A percentile compares a stretch with the other conserved stretches of the same genome.
Conservation (phyloP, 164 flowering plant species). For the Macadamia tetraphylla region DNA sequence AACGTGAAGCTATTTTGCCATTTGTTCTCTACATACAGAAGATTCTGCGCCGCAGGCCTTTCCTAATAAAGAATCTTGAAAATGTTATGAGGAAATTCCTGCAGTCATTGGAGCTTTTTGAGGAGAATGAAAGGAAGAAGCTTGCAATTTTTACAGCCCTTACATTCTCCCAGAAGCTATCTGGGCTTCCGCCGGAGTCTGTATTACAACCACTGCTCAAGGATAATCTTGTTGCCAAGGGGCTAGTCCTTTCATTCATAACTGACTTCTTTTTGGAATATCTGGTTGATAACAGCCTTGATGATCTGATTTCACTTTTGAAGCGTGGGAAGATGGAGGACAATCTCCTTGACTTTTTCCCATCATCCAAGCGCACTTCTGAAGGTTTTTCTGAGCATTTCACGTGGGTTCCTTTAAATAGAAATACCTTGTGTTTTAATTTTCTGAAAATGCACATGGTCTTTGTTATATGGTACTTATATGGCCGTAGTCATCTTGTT, state of each 20-base stretch:
- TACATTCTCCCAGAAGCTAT: conserved; percentile 92
- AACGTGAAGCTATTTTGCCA: conserved; percentile 78
- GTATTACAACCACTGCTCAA: conserved; percentile 94
- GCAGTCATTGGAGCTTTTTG: conserved; percentile 95
- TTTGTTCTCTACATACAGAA: conserved; percentile 89
- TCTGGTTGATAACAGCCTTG: conserved; percentile 84
- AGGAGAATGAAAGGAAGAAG: conserved; percentile 93
- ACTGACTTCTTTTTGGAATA: conserved; percentile 96
- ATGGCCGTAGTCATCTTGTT: no score
- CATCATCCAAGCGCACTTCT: conserved; percentile 76
- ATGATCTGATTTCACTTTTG: conserved; percentile 83
- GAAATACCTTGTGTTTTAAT: not conserved
- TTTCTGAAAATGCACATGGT: not conserved
- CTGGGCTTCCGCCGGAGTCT: conserved; percentile 97
- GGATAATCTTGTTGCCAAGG: conserved; percentile 93
- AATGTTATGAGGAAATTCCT: conserved; percentile 93
- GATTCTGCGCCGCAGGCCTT: conserved; percentile 79
- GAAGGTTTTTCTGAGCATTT: conserved; percentile 91
- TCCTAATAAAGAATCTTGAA: conserved; percentile 96
- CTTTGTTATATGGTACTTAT: not conserved
- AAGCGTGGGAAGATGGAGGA: conserved; percentile 96
- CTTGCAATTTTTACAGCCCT: conserved; percentile 97
- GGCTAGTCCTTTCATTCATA: conserved; percentile 85
- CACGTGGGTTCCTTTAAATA: conserved; percentile 46
- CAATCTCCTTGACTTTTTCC: conserved; percentile 79